Base-by-base conservation (phyloP, 148 eudicot genomes). In the Vaccinium macrocarpon region DNA sequence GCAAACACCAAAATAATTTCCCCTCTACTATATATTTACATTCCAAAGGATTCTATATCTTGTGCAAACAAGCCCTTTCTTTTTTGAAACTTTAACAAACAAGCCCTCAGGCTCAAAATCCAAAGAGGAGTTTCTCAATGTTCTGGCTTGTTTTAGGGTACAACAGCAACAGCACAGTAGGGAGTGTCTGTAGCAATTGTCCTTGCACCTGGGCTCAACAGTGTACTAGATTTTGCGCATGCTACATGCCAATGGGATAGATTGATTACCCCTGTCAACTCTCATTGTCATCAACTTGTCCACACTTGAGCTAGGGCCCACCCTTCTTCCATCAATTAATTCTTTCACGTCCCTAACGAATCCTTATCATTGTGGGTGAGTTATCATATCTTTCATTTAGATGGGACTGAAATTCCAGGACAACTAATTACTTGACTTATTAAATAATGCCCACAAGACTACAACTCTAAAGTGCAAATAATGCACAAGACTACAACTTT, bases 201-300 rank as follows among this genome's bases (percentile, higher is more conserved):
- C n/a, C 56, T 46, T 49, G 8, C 16, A 74, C 78, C 51, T 16
- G 51, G 25, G 78, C 53, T 51, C 48, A 50, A 35, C n/a, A 78
- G 76, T 77, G 51, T 78, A 70, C 59, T 3, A 3, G 2, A 18
- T 4, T n/a, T 18, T 51, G 66, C 72, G 79, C 83, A 72, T 73
- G 83, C 83, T 25, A 3, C 1, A 23, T 48, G 29, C 73, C 83
- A 57, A 62, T 59, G 76, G 8, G 4, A 66, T 79, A 51, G 83
- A 72, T 80, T 62, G 79, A 25, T 76, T 57, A 27, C 27, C 46
- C 55, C 79, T 62, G 25, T 18, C 77, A n/a, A 7, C 12, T 62
- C 42, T 79, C 72, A 61, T 71, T 80, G 72, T 56, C 81, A 55
- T 35, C 50, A 53, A 16, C 56, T n/a, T 81, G 83, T 82, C 83